phyloP scores from a whole-genome alignment of 345 rosid species.

The Raphanus raphanistrum region DNA sequence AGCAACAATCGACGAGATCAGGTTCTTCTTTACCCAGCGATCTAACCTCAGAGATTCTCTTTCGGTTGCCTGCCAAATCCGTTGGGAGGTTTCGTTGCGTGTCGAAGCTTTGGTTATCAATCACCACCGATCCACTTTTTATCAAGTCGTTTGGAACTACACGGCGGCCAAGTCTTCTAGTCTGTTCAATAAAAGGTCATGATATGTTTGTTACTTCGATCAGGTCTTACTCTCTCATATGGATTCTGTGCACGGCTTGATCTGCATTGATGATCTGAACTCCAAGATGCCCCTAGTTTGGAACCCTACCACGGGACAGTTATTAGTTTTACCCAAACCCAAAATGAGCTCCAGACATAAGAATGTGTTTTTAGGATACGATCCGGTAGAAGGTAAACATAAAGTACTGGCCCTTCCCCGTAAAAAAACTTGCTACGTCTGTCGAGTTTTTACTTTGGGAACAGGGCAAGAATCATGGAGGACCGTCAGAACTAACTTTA shows the following conservation, averaged over 20 bases:
- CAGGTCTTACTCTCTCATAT: background rate
- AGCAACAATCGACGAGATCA: no score
- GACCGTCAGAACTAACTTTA: background rate
- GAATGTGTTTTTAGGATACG: background rate
- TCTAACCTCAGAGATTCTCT: background rate
- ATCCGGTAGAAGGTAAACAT: background rate
- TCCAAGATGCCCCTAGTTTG: background rate
- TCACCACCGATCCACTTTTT: background rate
- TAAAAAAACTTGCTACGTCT: background rate
- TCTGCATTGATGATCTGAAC: background rate
- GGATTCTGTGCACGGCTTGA: constrained; percentile 21
- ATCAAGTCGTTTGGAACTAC: background rate
- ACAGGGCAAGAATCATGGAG: constrained; percentile 17
- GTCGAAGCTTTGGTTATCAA: background rate
- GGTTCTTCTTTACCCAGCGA: background rate
- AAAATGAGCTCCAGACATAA: background rate
- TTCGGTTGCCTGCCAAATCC: background rate
- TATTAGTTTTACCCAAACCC: background rate
- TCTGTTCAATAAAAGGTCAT: background rate
- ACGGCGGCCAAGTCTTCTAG: background rate
- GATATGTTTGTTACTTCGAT: background rate
- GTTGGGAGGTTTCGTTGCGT: background rate
- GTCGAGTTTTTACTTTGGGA: constrained; percentile 6
- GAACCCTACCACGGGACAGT: background rate
- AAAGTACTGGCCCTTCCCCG: constrained; percentile 1